A percentile compares a stretch with the other conserved stretches of the same genome.
Evolutionary conservation across 148 eudicot genomes (phyloP).

Genomic region (Pouteria glomerata): DNA sequence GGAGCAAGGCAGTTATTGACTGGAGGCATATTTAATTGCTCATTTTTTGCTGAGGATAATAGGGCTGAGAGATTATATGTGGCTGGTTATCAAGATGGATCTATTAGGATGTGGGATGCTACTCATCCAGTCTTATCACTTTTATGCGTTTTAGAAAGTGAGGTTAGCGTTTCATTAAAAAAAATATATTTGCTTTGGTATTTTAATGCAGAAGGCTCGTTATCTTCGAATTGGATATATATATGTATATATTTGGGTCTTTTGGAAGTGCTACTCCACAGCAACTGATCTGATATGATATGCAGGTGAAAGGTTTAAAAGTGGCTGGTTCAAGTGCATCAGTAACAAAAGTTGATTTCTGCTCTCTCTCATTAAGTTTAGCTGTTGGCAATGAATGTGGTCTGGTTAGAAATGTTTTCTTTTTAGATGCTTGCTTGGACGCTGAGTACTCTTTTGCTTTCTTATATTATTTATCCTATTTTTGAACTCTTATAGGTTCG

Average conservation of each 20-base stretch:
- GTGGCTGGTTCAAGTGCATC: conserved; percentile 38
- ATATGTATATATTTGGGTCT: not conserved
- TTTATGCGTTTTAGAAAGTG: conserved; percentile 35
- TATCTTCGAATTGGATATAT: not conserved
- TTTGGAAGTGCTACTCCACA: not conserved
- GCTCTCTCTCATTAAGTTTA: conserved; percentile 42
- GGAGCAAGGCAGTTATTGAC: conserved; percentile 46
- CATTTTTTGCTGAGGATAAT: conserved; percentile 24
- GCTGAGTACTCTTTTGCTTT: not conserved
- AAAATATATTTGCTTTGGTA: not conserved
- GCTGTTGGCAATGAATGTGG: conserved; percentile 74
- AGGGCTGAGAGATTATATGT: conserved; percentile 37
- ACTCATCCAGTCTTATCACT: conserved; percentile 45
- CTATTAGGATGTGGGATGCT: conserved; percentile 72
- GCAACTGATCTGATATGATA: conserved; percentile 10
- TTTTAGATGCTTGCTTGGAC: not conserved
- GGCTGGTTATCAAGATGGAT: conserved; percentile 70
- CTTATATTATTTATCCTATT: conserved; percentile 3
- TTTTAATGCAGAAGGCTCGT: not conserved
- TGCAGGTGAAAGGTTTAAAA: conserved; percentile 48
- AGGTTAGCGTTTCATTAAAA: conserved; percentile 36
- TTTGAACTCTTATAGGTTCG: conserved; percentile 41
- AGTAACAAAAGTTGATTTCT: conserved; percentile 50
- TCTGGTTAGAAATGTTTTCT: conserved; percentile 39
- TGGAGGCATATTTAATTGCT: conserved; percentile 47